Evolutionary conservation across 2,329 filamentous ascomycete species (phyloP).

Genomic region (Rutstroemia sp.): DNA sequence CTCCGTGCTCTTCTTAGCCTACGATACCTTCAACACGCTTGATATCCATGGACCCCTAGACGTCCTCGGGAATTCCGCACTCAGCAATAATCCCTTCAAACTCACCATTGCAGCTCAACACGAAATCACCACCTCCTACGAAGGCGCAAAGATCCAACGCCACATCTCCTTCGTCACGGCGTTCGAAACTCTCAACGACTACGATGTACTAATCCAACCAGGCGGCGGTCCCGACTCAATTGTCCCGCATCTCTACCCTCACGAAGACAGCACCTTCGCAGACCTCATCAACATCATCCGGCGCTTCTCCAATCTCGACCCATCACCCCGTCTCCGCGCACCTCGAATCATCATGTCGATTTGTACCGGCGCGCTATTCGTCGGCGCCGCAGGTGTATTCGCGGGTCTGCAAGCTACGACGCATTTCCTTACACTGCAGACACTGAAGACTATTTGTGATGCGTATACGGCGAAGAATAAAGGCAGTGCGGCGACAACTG

Average conservation of each 20-base stretch:
- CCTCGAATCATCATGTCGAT: slow-evolving; percentile 67
- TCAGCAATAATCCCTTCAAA: slow-evolving; percentile 1
- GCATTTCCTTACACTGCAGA: slow-evolving; percentile 72
- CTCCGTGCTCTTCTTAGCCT: slow-evolving; percentile 6
- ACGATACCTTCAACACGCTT: slow-evolving; percentile 8
- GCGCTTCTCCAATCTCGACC: slow-evolving; percentile 71
- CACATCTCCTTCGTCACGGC: slow-evolving; percentile 68
- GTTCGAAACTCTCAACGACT: slow-evolving; percentile 49
- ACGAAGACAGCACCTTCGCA: slow-evolving; percentile 45
- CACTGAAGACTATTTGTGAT: slow-evolving; percentile 60
- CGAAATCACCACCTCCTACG: background rate
- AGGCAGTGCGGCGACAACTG: background rate
- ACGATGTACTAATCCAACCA: slow-evolving; percentile 71
- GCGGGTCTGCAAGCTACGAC: slow-evolving; percentile 74
- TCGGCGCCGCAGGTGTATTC: slow-evolving; percentile 69
- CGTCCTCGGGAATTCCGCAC: background rate
- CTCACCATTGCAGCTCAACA: slow-evolving; percentile 6
- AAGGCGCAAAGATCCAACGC: slow-evolving; percentile 3
- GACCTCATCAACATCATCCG: slow-evolving; percentile 67
- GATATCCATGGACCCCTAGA: slow-evolving; percentile 5
- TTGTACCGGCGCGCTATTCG: slow-evolving; percentile 71
- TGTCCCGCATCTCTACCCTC: slow-evolving; percentile 31
- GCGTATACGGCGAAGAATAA: background rate
- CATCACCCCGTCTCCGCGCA: slow-evolving; percentile 62
- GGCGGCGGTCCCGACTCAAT: slow-evolving; percentile 57